Evolutionary conservation across 331 rosid species (phyloP), one percentile per base, ranked within the genome.

Genomic region (Arachis monticola): DNA sequence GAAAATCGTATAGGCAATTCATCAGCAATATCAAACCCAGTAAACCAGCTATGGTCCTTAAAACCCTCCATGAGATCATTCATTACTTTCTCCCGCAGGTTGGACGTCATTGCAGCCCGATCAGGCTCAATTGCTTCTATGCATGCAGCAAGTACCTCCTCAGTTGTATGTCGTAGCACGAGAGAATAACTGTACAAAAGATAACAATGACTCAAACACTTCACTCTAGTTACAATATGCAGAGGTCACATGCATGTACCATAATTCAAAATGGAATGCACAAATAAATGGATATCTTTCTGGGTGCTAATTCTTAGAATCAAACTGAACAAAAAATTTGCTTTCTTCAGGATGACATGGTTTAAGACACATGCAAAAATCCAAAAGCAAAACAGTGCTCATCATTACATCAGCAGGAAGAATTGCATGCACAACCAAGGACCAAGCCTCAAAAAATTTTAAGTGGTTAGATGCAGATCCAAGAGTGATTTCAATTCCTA

Each of bases 91-190:
- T 86, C 81, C 53, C 97, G 85, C 64, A 94, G 82, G 52, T 82
- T 73, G 82, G 97, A 88, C 75, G 97, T 91, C 80, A 90, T 62
- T 48, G 92, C 93, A 64, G 85, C 95, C 46, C 89, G 88, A 55
- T 81, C 85, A 73, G 98, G 96, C 73, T 94, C 96, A 77, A 88
- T 85, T 60, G 96, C 95, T 82, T 94, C 97, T 27, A 77, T 60
- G 79, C 98, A 91, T 56, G 97, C 97, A 70, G 82, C 95, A 81
- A 94, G 91, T 80, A 94, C 98, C 85, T 94, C 98, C 84, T 94
- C 98, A 4, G 96, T 91, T 74, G 98, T 94, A 87, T 94, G 98
- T 69, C 98, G 83, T 52, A 94, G 93, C 68, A 94, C 90, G 80
- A 94, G 93, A 77, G 97, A 94, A 73, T 94, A 94, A 64, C 98